These are phyloP conservation scores for Plasmopara muralis DNA, from an alignment of 352 stramenopile genomes.

Conservation along the genomic window DNA sequence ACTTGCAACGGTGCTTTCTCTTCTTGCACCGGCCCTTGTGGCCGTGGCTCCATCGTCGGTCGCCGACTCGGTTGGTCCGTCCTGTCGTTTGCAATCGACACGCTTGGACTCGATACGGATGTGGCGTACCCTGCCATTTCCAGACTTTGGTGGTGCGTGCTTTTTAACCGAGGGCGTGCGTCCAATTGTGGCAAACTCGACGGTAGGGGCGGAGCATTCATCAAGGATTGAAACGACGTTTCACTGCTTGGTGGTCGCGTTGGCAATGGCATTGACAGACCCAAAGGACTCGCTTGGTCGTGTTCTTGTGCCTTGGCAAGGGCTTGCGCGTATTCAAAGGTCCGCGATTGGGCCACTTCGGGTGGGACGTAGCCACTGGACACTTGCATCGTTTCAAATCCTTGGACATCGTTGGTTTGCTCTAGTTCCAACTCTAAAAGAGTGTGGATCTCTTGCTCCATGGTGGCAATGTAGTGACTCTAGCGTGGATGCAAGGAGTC, in stretches of 20 bases:
- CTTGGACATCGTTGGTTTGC: conserved; percentile 15
- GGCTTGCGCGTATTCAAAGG: conserved; percentile 28
- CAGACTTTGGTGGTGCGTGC: conserved; percentile 3
- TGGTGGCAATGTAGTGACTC: conserved; percentile 42
- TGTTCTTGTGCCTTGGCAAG: conserved; percentile 27
- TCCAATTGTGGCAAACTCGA: conserved; percentile 16
- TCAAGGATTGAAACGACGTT: conserved; percentile 35
- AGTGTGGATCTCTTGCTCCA: conserved; percentile 61
- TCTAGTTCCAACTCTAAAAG: conserved; percentile 48
- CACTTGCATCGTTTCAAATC: conserved; percentile 11
- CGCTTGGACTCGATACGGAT: background rate
- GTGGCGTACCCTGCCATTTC: background rate
- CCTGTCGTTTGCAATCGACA: background rate
- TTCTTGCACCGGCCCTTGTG: conserved; percentile 18
- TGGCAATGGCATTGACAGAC: conserved; percentile 12
- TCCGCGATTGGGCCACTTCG: conserved; percentile 21
- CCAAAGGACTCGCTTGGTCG: conserved; percentile 4
- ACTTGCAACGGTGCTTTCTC: conserved; percentile 20
- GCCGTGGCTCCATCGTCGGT: conserved; percentile 20
- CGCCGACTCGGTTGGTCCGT: conserved; percentile 8
- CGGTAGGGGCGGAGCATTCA: conserved; percentile 21
- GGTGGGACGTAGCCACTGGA: conserved; percentile 2
- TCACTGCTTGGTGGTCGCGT: conserved; percentile 18
- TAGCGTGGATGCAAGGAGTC: conserved; percentile 8
- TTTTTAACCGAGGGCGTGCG: conserved; percentile 10